These are phyloP conservation scores for Myxozyma mucilagina DNA, from an alignment of 805 yeast genomes.

Conservation along the genomic window DNA sequence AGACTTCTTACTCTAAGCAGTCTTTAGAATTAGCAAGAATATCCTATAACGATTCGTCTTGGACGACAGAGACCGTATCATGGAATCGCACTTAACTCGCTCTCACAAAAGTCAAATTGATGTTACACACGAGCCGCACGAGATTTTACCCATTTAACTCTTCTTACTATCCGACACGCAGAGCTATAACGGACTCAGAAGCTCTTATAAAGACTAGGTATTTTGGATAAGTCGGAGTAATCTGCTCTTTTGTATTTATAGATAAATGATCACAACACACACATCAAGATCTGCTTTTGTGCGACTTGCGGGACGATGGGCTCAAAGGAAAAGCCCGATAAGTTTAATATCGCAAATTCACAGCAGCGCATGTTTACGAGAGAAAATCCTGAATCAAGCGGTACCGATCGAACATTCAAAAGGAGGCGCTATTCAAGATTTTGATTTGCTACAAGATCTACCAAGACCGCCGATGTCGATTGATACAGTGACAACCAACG, in stretches of 20 bases:
- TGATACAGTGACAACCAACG: constrained; percentile 17
- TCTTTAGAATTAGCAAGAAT: too few relatives aligned
- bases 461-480: constrained; percentile 31
- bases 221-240: too few relatives aligned
- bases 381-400: constrained; percentile 21
- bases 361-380: neutral
- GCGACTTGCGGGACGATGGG: too few relatives aligned
- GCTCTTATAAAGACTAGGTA: too few relatives aligned
- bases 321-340: too few relatives aligned
- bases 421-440: constrained; percentile 32
- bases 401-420: constrained; percentile 22
- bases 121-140: neutral
- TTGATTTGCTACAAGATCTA: constrained; percentile 28
- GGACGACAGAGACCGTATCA: too few relatives aligned
- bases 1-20: too few relatives aligned
- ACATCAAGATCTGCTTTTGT: too few relatives aligned
- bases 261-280: too few relatives aligned
- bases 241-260: too few relatives aligned
- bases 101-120: neutral
- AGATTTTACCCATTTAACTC: neutral
- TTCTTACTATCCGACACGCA: neutral
- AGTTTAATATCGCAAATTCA: neutral
- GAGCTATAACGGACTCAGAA: too few relatives aligned
- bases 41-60: too few relatives aligned
- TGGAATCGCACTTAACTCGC: neutral